Percentiles rank a stretch among this genome's conserved stretches.
Evolutionary conservation across 176 grass and related monocot genomes (phyloP).

Genomic region (Eragrostis nindensis): DNA sequence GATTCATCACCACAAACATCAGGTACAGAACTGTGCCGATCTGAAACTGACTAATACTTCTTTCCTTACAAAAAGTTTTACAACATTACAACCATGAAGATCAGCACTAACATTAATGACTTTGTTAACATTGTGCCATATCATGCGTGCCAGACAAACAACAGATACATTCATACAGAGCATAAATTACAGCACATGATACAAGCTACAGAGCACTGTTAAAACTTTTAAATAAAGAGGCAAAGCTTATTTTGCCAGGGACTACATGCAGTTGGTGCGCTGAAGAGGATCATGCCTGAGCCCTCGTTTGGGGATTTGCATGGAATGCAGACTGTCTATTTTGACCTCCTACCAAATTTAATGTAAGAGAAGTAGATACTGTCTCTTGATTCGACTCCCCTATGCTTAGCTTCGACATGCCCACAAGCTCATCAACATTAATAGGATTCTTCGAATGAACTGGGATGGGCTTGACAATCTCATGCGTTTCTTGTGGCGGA

Average conservation of each 20-base stretch:
- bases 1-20: too few relatives aligned
- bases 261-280: slow-evolving; percentile 48
- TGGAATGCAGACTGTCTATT: slow-evolving; percentile 95
- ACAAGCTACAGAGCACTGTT: slow-evolving; percentile 47
- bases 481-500: slow-evolving; percentile 62
- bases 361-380: slow-evolving; percentile 68
- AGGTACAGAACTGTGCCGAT: too few relatives aligned
- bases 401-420: slow-evolving; percentile 93
- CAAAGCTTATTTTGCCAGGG: slow-evolving; percentile 58
- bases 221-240: slow-evolving; percentile 33
- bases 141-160: slow-evolving; percentile 46
- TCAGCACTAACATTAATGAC: slow-evolving; percentile 52
- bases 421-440: slow-evolving; percentile 91
- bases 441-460: slow-evolving; percentile 83
- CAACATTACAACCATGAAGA: slow-evolving; percentile 47
- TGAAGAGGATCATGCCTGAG: slow-evolving; percentile 68
- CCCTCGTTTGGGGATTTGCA: slow-evolving; percentile 79
- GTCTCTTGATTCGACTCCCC: slow-evolving; percentile 53
- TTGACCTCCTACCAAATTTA: slow-evolving; percentile 74
- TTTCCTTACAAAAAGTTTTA: slow-evolving; percentile 40
- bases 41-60: slow-evolving; percentile 26
- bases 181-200: slow-evolving; percentile 61
- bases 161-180: slow-evolving; percentile 51
- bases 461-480: slow-evolving; percentile 88
- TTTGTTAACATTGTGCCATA: slow-evolving; percentile 49